Evolutionary conservation across 192 early-diverging fungal genomes (phyloP).

Genomic region (Gonapodya prolifera): DNA sequence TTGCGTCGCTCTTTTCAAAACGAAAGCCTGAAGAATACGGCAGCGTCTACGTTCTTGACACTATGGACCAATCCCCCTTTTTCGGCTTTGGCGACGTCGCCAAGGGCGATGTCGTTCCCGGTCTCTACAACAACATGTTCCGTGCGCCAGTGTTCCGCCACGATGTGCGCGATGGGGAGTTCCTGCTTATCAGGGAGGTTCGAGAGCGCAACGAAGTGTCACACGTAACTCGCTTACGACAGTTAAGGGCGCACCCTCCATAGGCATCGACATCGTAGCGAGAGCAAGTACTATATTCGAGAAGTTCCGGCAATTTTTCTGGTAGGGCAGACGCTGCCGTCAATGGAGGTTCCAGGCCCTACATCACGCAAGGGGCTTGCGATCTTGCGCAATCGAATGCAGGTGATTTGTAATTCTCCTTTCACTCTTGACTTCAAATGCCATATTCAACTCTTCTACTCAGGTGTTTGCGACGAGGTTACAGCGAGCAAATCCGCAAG

Average conservation of each 20-base stretch:
- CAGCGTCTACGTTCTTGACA: slow-evolving; percentile 69
- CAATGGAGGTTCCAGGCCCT: slow-evolving; percentile 87
- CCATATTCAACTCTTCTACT: not conserved
- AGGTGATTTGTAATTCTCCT: slow-evolving; percentile 33
- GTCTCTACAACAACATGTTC: slow-evolving; percentile 86
- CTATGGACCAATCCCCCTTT: slow-evolving; percentile 87
- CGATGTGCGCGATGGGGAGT: slow-evolving; percentile 56
- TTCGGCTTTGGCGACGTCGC: slow-evolving; percentile 89
- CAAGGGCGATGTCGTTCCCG: slow-evolving; percentile 76
- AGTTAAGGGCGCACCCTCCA: not conserved
- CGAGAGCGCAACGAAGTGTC: not conserved
- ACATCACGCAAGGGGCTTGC: slow-evolving; percentile 86
- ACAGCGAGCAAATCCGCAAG: slow-evolving; percentile 66
- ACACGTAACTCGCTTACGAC: not conserved
- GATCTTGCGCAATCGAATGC: slow-evolving; percentile 70
- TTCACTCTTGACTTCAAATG: not conserved
- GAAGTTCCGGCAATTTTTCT: slow-evolving; percentile 70
- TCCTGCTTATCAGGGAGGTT: slow-evolving; percentile 56
- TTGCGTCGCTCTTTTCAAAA: too few relatives aligned
- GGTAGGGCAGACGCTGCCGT: slow-evolving; percentile 86
- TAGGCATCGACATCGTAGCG: slow-evolving; percentile 59
- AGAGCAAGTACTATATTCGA: slow-evolving; percentile 74
- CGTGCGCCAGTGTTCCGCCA: slow-evolving; percentile 86
- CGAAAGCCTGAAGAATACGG: slow-evolving; percentile 53
- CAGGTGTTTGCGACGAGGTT: slow-evolving; percentile 62